Evolutionary conservation across 208 protist genomes (phyloP), one percentile per base, ranked within the genome.

Genomic region (Crithidia sp.): DNA sequence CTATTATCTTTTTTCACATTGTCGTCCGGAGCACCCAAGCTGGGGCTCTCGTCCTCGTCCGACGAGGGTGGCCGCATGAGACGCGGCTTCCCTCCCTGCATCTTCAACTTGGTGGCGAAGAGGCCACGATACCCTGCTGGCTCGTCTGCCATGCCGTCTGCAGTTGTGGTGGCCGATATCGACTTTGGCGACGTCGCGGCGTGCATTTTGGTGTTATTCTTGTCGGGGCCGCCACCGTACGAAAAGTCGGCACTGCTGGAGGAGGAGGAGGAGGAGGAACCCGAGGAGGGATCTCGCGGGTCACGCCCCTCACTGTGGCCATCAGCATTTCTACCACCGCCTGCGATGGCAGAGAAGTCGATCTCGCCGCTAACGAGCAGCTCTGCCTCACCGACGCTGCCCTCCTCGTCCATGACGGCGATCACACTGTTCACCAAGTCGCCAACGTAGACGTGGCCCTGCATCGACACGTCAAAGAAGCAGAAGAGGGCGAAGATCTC

Each of bases 401-500:
- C 65, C 52, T 75, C 71, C 58, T 83, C 78, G n/a, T 72, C 71
- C 40, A 87, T 62, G 13, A 81, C 73, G 2, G 60, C 62, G 10
- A 80, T 67, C 10, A 95, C 77, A 39, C 74, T 64, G 44, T 88
- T 71, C 37, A 89, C 79, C 61, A 95, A 74, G 53, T 84, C 64
- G 43, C 87, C 91, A 19, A 95, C 71, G 45, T 71, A 79, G 16
- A 95, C 87, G 68, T 93, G 86, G 14, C 91, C 91, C 50, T 56
- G 58, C 72, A 81, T 74, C 14, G 83, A 75, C 8, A 67, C 49
- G 56, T 95, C 91, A 44, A 95, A 87, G 70, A 89, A 92, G 56
- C 74, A 76, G 71, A 95, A 95, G 44, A 95, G 70, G 8, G 77
- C 79, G 78, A 91, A 93, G 41, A 93, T 76, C 63, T 89, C 87